Evolutionary conservation across 2,329 filamentous ascomycete genomes (phyloP).

Genomic region (Teratosphaeria nubilosa): DNA sequence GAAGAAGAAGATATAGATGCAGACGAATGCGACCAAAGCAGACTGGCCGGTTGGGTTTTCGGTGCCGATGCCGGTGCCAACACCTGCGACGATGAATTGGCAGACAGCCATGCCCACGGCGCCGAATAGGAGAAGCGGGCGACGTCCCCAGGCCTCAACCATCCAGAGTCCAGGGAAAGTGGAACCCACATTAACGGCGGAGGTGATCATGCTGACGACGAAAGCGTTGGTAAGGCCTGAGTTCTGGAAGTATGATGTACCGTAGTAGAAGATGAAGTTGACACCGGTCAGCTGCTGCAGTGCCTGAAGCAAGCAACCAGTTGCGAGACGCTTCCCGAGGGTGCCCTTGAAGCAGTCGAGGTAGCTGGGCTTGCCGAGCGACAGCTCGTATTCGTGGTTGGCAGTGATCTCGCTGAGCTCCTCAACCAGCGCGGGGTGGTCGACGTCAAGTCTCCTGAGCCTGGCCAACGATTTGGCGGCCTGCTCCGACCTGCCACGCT

Average conservation of each 20-base stretch:
- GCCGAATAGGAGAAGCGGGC: conserved; percentile 62
- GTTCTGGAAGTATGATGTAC: conserved; percentile 57
- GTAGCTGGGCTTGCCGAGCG: conserved; percentile 49
- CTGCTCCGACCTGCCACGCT: conserved; percentile 22
- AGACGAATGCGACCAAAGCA: conserved; percentile 29
- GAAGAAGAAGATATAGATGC: conserved; percentile 29
- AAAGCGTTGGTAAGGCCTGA: conserved; percentile 22
- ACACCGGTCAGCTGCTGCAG: conserved; percentile 63
- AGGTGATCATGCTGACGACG: conserved; percentile 43
- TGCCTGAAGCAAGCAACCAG: conserved; percentile 65
- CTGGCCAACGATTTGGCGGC: conserved; percentile 33
- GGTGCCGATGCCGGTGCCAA: conserved; percentile 43
- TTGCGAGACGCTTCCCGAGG: conserved; percentile 60
- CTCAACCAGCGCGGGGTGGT: conserved; percentile 50
- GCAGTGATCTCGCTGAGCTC: conserved; percentile 79
- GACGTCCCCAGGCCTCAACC: conserved; percentile 68
- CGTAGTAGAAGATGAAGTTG: conserved; percentile 63
- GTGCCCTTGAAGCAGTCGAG: conserved; percentile 51
- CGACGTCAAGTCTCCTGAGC: conserved; percentile 58
- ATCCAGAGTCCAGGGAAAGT: conserved; percentile 58
- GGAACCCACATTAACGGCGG: conserved; percentile 65
- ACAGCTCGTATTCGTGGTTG: conserved; percentile 80
- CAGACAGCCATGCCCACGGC: conserved; percentile 59
- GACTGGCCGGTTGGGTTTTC: conserved; percentile 20
- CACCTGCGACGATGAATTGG: conserved; percentile 42